These are phyloP conservation scores for Boehmeria nivea DNA, from an alignment of 306 rosid genomes.

Conservation along the genomic window DNA sequence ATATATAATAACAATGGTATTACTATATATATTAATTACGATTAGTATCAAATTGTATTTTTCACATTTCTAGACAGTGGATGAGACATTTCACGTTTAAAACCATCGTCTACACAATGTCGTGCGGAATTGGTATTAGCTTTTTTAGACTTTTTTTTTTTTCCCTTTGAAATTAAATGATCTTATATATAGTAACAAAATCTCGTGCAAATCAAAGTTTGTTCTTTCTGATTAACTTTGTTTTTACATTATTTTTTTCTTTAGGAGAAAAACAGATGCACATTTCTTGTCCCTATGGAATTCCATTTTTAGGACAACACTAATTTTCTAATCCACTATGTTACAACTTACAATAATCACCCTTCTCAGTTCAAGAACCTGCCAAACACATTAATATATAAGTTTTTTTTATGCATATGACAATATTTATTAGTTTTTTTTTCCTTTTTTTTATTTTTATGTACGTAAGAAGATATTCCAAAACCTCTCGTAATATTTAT, in stretches of 20 bases:
- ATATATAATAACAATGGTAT: background rate
- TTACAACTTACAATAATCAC: conserved; percentile 14
- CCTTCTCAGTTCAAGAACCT: background rate
- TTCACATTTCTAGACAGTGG: too few species aligned
- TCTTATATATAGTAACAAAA: background rate
- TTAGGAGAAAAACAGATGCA: background rate
- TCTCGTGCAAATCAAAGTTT: too few species aligned
- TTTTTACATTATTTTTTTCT: background rate
- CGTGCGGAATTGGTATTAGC: too few species aligned
- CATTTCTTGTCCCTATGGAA: conserved; percentile 45
- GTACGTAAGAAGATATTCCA: background rate
- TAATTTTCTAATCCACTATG: conserved; percentile 32
- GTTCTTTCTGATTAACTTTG: background rate
- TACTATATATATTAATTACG: too few species aligned
- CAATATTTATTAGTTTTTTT: too few species aligned
- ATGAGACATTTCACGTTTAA: too few species aligned
- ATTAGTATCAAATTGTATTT: too few species aligned
- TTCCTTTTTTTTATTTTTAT: too few species aligned
- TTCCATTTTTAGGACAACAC: conserved; percentile 5
- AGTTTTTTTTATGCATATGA: background rate
- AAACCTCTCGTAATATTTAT: conserved; percentile 22
- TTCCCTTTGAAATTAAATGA: background rate
- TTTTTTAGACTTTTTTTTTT: too few species aligned
- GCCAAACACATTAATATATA: conserved; percentile 23
- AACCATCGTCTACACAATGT: too few species aligned